Conservation (phyloP, 371 early-diverging fungal genomes). For the Rhizopus arrhizus region DNA sequence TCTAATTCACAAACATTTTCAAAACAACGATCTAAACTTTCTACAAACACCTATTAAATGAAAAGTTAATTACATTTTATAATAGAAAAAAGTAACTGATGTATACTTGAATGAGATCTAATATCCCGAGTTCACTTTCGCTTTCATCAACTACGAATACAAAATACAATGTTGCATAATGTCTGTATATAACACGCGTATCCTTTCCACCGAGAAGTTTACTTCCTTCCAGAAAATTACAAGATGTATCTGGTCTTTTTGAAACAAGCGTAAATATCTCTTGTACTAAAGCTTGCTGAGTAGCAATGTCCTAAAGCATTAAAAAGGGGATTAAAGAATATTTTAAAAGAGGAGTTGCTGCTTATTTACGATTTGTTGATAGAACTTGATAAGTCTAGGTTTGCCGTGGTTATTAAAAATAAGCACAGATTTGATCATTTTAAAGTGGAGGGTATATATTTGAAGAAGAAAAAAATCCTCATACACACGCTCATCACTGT, state of each 20-base stretch:
- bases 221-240: conserved; percentile 91
- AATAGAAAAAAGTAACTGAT: not conserved
- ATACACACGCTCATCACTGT: not conserved
- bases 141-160: conserved; percentile 92
- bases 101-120: conserved; percentile 89
- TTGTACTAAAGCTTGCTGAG: conserved; percentile 82
- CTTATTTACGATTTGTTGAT: conserved; percentile 79
- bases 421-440: conserved; percentile 88
- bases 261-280: conserved; percentile 85
- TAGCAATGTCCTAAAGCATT: conserved; percentile 67
- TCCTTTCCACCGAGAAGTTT: conserved; percentile 83
- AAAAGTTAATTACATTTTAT: conserved; percentile 26
- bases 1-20: conserved; percentile 97
- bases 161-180: conserved; percentile 93
- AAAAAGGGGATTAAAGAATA: too few relatives aligned
- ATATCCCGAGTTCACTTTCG: conserved; percentile 93
- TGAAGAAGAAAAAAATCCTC: not conserved
- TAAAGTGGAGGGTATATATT: not conserved
- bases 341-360: not conserved
- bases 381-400: conserved; percentile 90
- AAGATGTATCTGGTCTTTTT: conserved; percentile 82
- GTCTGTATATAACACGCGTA: conserved; percentile 90
- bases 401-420: conserved; percentile 97
- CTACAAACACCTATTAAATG: conserved; percentile 84
- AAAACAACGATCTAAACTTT: conserved; percentile 89